Evolutionary conservation across 2,329 filamentous ascomycete species (phyloP).

Genomic region (Coniochaeta prunicola): DNA sequence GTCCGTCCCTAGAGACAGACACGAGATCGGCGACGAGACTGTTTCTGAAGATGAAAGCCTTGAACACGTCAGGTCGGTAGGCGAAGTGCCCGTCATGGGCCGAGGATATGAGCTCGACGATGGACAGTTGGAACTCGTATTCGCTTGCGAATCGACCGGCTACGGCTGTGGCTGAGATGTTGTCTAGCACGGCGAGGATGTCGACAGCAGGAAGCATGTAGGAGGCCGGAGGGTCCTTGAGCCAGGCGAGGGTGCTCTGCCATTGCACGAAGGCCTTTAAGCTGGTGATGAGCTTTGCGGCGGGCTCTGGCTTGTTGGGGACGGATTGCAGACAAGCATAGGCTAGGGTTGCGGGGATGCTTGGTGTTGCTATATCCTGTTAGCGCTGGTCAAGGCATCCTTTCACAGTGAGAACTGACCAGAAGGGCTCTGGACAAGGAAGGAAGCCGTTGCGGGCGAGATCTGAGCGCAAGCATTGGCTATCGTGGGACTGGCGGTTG

Average conservation of each 20-base stretch:
- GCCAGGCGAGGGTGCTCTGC: constrained; percentile 39
- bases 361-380: constrained; percentile 16
- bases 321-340: constrained; percentile 30
- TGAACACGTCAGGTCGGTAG: constrained; percentile 46
- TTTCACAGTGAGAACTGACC: constrained; percentile 6
- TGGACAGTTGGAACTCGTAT: constrained; percentile 45
- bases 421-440: constrained; percentile 11
- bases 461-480: constrained; percentile 16
- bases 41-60: constrained; percentile 39
- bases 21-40: constrained; percentile 33
- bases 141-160: constrained; percentile 39
- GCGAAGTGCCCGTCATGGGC: constrained; percentile 61
- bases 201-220: constrained; percentile 44
- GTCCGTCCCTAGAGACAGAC: constrained; percentile 54
- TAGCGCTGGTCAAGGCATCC: neutral
- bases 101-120: constrained; percentile 43
- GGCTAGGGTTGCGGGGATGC: constrained; percentile 27
- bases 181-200: constrained; percentile 35
- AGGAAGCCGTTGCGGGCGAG: constrained; percentile 9
- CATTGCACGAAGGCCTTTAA: constrained; percentile 36
- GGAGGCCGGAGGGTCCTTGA: constrained; percentile 42
- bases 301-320: constrained; percentile 27
- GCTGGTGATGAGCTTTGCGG: constrained; percentile 25
- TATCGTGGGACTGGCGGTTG: constrained; percentile 3
- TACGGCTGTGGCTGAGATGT: constrained; percentile 33